Base-by-base conservation (phyloP, 192 early-diverging fungal species). In the Coemansia guatemalensis region DNA sequence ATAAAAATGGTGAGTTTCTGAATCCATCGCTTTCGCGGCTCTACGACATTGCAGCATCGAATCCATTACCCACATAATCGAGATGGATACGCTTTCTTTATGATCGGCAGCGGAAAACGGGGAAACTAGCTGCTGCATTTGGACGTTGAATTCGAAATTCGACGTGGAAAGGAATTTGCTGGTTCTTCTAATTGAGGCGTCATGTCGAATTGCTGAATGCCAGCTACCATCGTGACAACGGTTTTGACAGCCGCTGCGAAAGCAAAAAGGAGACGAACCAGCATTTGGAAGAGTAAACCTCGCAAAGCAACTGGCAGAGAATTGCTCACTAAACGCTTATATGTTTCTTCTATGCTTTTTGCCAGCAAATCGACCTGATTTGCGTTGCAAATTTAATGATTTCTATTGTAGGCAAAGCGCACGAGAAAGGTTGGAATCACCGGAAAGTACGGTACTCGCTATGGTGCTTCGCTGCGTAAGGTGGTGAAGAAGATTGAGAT, bases 381-480 rank as follows among this genome's bases (percentile, higher is more conserved):
- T 22, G 48, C 18, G 48, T 49, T 22, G 18, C 48, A 17, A 17
- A 48, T 6, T 47, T 18, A 14, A 21, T 53, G 23, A 58, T 48
- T 54, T 30, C 25, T 41, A 83, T 14, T 68, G 53, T 76, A 81
- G 90, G 90, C 89, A 78, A 97, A 96, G 85, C 89, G 95, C 85
- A 98, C 95, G 65, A 94, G 90, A 86, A 98, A 99, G 89, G 94
- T 96, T 82, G 97, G 97, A 86, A 92, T 99, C 84, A 91, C 89
- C 87, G 97, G 97, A 81, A 99, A 99, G 85, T 99, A 99, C 92
- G 97, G 97, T 88, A 93, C 93, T 78, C 95, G 97, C 86, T 99
- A 99, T 88, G 97, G 97, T 94, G 94, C 97, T 70, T 98, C 97
- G 60, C 89, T 99, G 73, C 88, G 97, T 87, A 99, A 99, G 88